Evolutionary conservation across 176 grass and related monocot genomes (phyloP), one percentile per base, ranked within the genome.

Genomic region (Alopecurus myosuroides): DNA sequence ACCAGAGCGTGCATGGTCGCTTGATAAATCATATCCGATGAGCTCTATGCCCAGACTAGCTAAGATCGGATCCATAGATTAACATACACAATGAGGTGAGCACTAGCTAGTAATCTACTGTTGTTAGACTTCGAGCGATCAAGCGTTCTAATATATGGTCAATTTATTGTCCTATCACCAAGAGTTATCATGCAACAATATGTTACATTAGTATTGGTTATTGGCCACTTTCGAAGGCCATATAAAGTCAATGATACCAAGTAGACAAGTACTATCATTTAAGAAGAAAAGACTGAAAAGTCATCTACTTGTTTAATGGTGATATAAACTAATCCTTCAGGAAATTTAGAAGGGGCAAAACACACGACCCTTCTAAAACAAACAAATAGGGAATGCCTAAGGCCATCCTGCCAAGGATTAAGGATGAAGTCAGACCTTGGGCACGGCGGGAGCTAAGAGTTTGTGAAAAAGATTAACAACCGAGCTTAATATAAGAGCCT

Each of bases 11-110:
- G 55, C 70, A 83, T 28, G 55, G 70, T 60, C 70, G 40, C 29
- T 84, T 63, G 69, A 74, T 61, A 48, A 33, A 83, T 48, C 53
- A 62, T 83, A 58, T 48, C 55, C 19, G 4, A 83, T 75, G 12
- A 29, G 20, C 36, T 83, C 52, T 48, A 17, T 57, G 42, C 26
- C 14, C 41, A 83, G 7, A 25, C 28, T 49, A 73, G 26, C 25
- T 25, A 46, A 20, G 69, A 83, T 48, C 37, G 11, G 31, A 49
- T 18, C 46, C 15, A 19, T 35, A 61, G 60, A 74, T 12, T 48
- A 57, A 58, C 39, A 45, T 4, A 56, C 20, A 48, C 81, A 84
- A 33, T 60, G 41, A 19, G 70, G 55, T 48, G 20, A 74, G n/a
- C 29, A 73, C 39, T 15, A 36, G 41, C 25, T 44, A 9, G 19